phyloP scores from a whole-genome alignment of 352 stramenopile species.

The Phytophthora uliginosa region DNA sequence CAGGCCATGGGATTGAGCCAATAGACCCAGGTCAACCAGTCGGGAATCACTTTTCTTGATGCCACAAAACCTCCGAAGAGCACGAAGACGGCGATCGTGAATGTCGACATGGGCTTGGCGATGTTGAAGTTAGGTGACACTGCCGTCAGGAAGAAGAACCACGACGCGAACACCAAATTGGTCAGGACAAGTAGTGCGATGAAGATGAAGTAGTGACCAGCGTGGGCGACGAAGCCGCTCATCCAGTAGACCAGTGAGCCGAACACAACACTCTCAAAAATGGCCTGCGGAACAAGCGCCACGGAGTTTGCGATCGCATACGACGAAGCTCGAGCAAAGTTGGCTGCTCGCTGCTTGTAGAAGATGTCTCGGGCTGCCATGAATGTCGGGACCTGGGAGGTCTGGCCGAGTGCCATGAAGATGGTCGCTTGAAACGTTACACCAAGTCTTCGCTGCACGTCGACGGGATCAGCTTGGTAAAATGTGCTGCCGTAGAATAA shows the following conservation, averaged over 20 bases:
- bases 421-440: constrained; percentile 79
- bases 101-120: constrained; percentile 31
- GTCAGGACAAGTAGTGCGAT: constrained; percentile 41
- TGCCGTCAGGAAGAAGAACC: constrained; percentile 50
- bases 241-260: constrained; percentile 84
- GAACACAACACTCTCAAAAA: constrained; percentile 74
- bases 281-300: constrained; percentile 57
- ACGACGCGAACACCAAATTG: constrained; percentile 43
- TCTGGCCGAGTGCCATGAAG: constrained; percentile 75
- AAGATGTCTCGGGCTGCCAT: constrained; percentile 70
- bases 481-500: constrained; percentile 49
- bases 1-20: constrained; percentile 60
- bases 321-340: constrained; percentile 72
- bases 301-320: constrained; percentile 66
- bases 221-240: constrained; percentile 48
- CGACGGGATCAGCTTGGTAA: constrained; percentile 42
- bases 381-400: constrained; percentile 75
- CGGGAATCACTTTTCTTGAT: constrained; percentile 12
- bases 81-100: constrained; percentile 39
- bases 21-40: constrained; percentile 60
- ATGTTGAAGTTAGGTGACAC: constrained; percentile 33
- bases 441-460: constrained; percentile 56
- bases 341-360: constrained; percentile 81
- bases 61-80: constrained; percentile 58
- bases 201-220: constrained; percentile 39